Evolutionary conservation across 352 stramenopile species (phyloP).

Genomic region (Phytophthora brassicae): DNA sequence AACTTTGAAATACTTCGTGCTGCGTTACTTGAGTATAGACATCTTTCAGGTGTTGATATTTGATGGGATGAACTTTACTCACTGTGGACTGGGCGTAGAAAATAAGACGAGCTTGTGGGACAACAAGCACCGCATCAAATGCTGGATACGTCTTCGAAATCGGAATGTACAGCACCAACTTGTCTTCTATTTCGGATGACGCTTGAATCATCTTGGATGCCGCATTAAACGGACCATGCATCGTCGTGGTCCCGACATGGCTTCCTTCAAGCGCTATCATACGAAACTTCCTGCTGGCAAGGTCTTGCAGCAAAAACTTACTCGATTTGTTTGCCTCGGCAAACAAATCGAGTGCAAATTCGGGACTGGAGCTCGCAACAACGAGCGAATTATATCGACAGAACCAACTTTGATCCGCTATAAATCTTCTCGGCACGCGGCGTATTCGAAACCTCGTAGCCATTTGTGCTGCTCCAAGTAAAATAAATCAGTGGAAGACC

Average conservation of each 20-base stretch:
- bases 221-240: slow-evolving; percentile 16
- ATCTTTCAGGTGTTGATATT: slow-evolving; percentile 28
- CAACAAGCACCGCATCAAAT: slow-evolving; percentile 34
- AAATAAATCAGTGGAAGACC: slow-evolving; percentile 4
- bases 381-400: slow-evolving; percentile 1
- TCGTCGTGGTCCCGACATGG: background rate
- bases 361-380: slow-evolving; percentile 13
- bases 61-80: slow-evolving; percentile 22
- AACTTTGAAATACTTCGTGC: slow-evolving; percentile 19
- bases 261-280: slow-evolving; percentile 3
- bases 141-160: slow-evolving; percentile 36
- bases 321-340: slow-evolving; percentile 12
- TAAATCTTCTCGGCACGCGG: slow-evolving; percentile 2
- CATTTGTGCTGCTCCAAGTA: slow-evolving; percentile 5
- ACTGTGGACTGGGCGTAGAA: slow-evolving; percentile 31
- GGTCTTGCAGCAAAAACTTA: slow-evolving; percentile 15
- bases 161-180: slow-evolving; percentile 28
- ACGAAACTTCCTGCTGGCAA: slow-evolving; percentile 17
- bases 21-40: slow-evolving; percentile 11
- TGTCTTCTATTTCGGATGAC: slow-evolving; percentile 26
- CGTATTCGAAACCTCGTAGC: slow-evolving; percentile 1
- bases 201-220: slow-evolving; percentile 25
- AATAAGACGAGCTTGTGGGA: slow-evolving; percentile 13
- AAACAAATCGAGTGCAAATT: slow-evolving; percentile 17
- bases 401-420: background rate